Conservation (phyloP, 352 stramenopile genomes). For the Labyrinthula sp. region DNA sequence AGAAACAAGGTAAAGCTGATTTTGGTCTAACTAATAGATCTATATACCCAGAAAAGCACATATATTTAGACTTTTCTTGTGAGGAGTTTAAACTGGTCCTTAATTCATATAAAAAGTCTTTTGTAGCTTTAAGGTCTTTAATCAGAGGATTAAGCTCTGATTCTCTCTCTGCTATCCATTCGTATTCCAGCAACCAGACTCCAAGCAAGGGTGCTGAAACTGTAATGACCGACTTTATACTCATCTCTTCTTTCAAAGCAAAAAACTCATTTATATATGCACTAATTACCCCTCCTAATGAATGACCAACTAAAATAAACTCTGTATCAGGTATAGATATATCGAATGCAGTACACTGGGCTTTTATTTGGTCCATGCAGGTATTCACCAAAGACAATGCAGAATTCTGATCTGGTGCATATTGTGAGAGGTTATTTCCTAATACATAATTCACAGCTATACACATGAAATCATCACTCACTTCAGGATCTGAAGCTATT, state of each 20-base stretch:
- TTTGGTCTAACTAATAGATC: too few relatives aligned
- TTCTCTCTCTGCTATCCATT: too few relatives aligned
- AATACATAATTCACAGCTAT: slow-evolving; percentile 5
- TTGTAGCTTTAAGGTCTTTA: too few relatives aligned
- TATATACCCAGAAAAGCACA: too few relatives aligned
- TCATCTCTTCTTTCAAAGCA: background rate
- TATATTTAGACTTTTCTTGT: too few relatives aligned
- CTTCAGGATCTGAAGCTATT: background rate
- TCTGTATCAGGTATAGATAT: background rate
- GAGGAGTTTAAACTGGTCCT: too few relatives aligned
- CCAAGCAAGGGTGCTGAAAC: background rate
- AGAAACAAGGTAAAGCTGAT: too few relatives aligned
- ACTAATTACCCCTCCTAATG: background rate
- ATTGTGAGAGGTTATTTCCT: too few relatives aligned
- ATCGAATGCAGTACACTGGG: background rate
- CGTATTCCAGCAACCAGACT: background rate
- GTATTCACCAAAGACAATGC: background rate
- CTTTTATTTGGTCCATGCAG: slow-evolving; percentile 3
- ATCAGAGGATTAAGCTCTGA: too few relatives aligned
- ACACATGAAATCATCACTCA: too few relatives aligned
- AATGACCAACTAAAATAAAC: slow-evolving; percentile 6
- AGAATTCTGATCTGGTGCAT: background rate
- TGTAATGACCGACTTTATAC: background rate
- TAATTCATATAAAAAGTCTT: too few relatives aligned
- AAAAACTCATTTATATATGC: slow-evolving; percentile 2